A percentile compares a stretch with the other conserved stretches of the same genome.
These are phyloP conservation scores for Perkinsela sp. DNA, from an alignment of 208 protist genomes.

Conservation along the genomic window DNA sequence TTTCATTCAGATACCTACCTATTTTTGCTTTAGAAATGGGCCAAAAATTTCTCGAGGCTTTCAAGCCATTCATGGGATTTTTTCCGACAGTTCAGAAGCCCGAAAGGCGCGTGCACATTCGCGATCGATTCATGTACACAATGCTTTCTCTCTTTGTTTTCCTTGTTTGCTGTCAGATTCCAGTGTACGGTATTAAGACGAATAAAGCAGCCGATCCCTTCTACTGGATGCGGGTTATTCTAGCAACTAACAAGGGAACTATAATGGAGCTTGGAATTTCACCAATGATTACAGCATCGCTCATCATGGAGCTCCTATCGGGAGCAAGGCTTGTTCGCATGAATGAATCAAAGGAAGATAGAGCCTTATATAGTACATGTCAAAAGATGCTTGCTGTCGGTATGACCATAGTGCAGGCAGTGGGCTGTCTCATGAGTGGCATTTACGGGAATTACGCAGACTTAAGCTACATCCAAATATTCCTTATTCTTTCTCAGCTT, in stretches of 20 bases:
- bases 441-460: conserved; percentile 94
- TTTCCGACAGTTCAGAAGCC: conserved; percentile 81
- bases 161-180: conserved; percentile 94
- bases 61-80: conserved; percentile 74
- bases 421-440: conserved; percentile 85
- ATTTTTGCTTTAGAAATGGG: not conserved
- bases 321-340: conserved; percentile 84
- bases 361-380: conserved; percentile 78
- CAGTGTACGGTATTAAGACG: conserved; percentile 87
- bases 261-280: conserved; percentile 95
- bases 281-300: conserved; percentile 82
- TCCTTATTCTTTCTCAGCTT: conserved; percentile 93
- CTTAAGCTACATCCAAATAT: conserved; percentile 73
- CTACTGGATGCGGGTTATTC: conserved; percentile 97
- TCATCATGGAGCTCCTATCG: conserved; percentile 90
- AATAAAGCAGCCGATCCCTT: conserved; percentile 85
- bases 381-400: conserved; percentile 90
- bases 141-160: conserved; percentile 91
- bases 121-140: conserved; percentile 93
- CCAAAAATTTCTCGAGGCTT: conserved; percentile 27
- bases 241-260: conserved; percentile 95
- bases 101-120: conserved; percentile 49
- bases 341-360: conserved; percentile 77
- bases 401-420: conserved; percentile 88
- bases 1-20: too few relatives aligned